Evolutionary conservation across 73 alveolate genomes (phyloP).

Genomic region (Stentor coeruleus): DNA sequence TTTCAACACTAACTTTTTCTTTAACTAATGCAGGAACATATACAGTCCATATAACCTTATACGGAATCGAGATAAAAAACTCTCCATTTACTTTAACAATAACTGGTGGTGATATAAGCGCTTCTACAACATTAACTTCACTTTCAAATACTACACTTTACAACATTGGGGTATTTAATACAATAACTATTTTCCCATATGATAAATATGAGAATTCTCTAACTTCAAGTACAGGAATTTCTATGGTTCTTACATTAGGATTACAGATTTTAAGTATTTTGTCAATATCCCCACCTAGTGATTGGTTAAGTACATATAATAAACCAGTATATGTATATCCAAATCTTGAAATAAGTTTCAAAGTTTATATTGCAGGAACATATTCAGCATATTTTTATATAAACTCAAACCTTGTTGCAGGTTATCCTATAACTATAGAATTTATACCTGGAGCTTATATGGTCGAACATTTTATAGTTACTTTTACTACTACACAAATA

Average conservation of each 20-base stretch:
- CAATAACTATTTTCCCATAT: background rate
- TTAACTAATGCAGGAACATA: slow-evolving; percentile 34
- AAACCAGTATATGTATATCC: background rate
- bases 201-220: background rate
- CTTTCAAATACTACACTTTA: background rate
- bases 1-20: background rate
- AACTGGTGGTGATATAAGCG: slow-evolving; percentile 14
- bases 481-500: background rate
- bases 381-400: background rate
- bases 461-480: background rate
- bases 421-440: background rate
- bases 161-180: background rate
- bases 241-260: background rate
- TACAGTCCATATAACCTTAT: slow-evolving; percentile 41
- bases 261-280: background rate
- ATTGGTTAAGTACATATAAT: background rate
- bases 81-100: slow-evolving; percentile 38
- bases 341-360: background rate
- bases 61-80: slow-evolving; percentile 37
- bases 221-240: background rate
- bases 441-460: background rate
- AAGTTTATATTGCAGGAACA: background rate
- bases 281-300: background rate
- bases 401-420: background rate
- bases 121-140: background rate